phyloP scores from a whole-genome alignment of 371 early-diverging fungal genomes.

The Mucor plumbeus region DNA sequence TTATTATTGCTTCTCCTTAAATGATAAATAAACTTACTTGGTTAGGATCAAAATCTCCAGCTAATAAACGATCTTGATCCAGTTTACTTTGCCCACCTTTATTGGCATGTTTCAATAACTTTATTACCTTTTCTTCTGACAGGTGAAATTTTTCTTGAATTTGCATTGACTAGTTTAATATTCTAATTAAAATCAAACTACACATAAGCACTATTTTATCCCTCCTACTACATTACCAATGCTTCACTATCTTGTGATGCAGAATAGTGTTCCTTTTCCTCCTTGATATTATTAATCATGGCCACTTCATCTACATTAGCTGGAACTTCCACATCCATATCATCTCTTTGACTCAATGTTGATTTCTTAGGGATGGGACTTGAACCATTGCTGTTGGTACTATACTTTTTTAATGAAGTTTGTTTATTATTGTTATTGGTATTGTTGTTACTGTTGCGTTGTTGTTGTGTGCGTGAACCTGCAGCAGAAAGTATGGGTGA shows the following conservation, averaged over 20 bases:
- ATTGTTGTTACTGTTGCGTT: not conserved
- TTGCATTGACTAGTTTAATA: conserved; percentile 50
- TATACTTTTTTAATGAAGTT: not conserved
- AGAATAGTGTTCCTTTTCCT: conserved; percentile 18
- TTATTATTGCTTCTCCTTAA: conserved; percentile 6
- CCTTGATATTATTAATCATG: conserved; percentile 44
- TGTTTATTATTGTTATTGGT: not conserved
- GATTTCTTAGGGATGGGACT: conserved; percentile 10
- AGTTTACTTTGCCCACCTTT: conserved; percentile 32
- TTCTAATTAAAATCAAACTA: not conserved
- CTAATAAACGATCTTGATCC: conserved; percentile 41
- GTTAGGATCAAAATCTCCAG: conserved; percentile 39
- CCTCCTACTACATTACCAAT: conserved; percentile 11
- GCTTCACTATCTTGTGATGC: conserved; percentile 20
- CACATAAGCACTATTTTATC: not conserved
- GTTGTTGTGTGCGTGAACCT: conserved; percentile 7
- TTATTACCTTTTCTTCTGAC: conserved; percentile 61
- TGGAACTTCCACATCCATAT: conserved; percentile 33
- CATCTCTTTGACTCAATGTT: conserved; percentile 14
- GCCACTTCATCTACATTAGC: conserved; percentile 58
- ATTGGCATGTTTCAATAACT: conserved; percentile 57
- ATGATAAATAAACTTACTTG: conserved; percentile 29
- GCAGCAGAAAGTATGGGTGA: conserved; percentile 19
- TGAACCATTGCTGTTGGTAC: not conserved
- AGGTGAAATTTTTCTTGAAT: conserved; percentile 68